Evolutionary conservation across 345 rosid genomes (phyloP), one percentile per base, ranked within the genome.

Genomic region (Citrus glauca): DNA sequence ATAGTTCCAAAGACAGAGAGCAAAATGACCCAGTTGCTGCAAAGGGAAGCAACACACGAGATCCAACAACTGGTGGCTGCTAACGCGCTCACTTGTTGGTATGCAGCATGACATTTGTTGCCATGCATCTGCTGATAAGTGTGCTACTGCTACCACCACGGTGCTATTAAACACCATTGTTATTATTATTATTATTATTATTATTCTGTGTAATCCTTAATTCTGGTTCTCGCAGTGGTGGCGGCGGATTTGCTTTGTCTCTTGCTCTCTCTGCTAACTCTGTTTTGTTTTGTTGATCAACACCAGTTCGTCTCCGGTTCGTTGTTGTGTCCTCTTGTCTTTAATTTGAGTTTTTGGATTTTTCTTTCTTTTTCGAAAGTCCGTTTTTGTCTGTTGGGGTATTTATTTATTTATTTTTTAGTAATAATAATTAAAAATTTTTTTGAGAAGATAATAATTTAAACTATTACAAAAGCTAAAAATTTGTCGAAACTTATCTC

Each of bases 41-140:
- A 91, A 82, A 38, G 95, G 97, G 80, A 91, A 75, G 83, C 92
- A 90, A 78, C 91, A 92, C 13, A 89, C 78, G 56, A 93, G 84
- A 80, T 93, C 94, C 27, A 93, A 74, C 64, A 92, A 81, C 88
- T 88, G 89, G 27, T 68, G 84, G 63, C 84, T 77, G 81, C 75
- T 85, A 42, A 90, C 13, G 17, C 88, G 85, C 24, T 90, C 89
- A 53, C 78, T 81, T 16, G 81, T 72, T 20, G 84, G 82, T 48
- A 90, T 69, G 86, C 92, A 77, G 3, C 50, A 45, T 45, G 80
- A 82, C 48, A 82, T 56, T 78, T 78, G 74, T 69, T 87, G 93
- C 84, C 90, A 92, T 77, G 71, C 71, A 75, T 80, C 79, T 9
- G 84, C 84, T 14, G 97, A 90, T 64, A 59, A 72, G 68, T 87